Conservation (phyloP, 73 alveolate species). For the Tetrahymena thermophila region DNA sequence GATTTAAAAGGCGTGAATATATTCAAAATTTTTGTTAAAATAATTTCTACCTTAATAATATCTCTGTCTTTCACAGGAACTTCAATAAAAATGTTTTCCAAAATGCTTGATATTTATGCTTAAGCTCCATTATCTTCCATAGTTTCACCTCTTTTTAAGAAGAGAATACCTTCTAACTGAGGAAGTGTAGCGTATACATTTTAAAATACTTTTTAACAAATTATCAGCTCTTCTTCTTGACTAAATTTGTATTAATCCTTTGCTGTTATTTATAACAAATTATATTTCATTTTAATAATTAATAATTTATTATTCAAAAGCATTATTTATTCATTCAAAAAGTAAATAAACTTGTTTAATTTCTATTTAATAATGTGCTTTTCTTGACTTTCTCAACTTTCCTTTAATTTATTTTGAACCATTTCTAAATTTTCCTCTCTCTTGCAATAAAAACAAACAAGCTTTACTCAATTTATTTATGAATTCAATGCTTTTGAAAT, state of each 20-base stretch:
- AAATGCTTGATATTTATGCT: neutral
- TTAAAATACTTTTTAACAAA: slow-evolving; percentile 61
- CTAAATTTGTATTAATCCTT: slow-evolving; percentile 16
- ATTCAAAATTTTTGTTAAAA: neutral
- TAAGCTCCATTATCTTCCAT: slow-evolving; percentile 7
- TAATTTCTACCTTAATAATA: neutral
- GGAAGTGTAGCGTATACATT: slow-evolving; percentile 76
- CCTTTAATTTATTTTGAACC: too few relatives aligned
- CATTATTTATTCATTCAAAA: neutral
- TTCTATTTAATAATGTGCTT: too few relatives aligned
- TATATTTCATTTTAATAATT: neutral
- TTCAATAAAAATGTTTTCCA: neutral
- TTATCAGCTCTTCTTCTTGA: slow-evolving; percentile 49
- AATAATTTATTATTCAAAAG: neutral
- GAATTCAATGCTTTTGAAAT: neutral
- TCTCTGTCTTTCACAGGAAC: slow-evolving; percentile 3
- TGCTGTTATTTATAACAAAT: neutral
- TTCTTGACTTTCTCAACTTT: too few relatives aligned
- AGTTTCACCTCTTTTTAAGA: slow-evolving; percentile 59
- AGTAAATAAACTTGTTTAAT: too few relatives aligned
- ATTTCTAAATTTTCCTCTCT: too few relatives aligned
- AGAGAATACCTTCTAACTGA: slow-evolving; percentile 64
- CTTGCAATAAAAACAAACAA: too few relatives aligned
- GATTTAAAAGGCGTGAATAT: neutral
- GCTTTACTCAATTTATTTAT: too few relatives aligned